A percentile compares a stretch with the other conserved stretches of the same genome.
Evolutionary conservation across 2,329 filamentous ascomycete genomes (phyloP).

Genomic region (Tolypocladium capitatum): DNA sequence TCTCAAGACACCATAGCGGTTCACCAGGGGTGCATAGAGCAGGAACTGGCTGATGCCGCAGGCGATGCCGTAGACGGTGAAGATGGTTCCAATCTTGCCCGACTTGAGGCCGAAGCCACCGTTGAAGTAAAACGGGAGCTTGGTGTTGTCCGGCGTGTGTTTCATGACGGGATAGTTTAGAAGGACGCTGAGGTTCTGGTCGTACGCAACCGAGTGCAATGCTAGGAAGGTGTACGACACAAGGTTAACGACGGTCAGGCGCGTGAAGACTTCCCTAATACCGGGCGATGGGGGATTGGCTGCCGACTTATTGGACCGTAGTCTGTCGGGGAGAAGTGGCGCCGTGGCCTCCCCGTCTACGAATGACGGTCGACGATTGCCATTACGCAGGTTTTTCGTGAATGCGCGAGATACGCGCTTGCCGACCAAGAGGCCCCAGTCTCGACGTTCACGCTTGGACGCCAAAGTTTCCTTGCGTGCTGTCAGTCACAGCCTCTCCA

Average conservation of each 20-base stretch:
- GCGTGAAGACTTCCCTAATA: conserved; percentile 55
- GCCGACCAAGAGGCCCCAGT: conserved; percentile 67
- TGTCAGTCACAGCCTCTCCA: not conserved
- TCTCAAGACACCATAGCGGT: conserved; percentile 56
- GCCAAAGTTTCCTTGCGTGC: conserved; percentile 61
- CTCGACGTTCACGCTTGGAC: conserved; percentile 50
- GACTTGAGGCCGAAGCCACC: conserved; percentile 67
- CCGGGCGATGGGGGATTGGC: conserved; percentile 14
- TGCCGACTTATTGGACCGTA: conserved; percentile 12
- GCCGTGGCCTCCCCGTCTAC: conserved; percentile 44
- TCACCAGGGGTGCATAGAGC: conserved; percentile 65
- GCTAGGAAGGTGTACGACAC: conserved; percentile 68
- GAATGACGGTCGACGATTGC: conserved; percentile 30
- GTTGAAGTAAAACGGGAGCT: conserved; percentile 66
- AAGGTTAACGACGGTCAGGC: conserved; percentile 63
- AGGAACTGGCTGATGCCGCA: conserved; percentile 79
- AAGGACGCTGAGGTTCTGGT: conserved; percentile 81
- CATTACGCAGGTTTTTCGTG: conserved; percentile 9
- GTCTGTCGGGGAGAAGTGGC: conserved; percentile 32
- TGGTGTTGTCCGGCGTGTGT: conserved; percentile 43
- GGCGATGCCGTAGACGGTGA: conserved; percentile 67
- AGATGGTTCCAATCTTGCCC: conserved; percentile 69
- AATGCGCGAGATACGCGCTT: conserved; percentile 41
- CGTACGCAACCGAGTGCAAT: conserved; percentile 70
- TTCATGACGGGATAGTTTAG: conserved; percentile 58